These are phyloP conservation scores for Mantamonas sphyraenae DNA, from an alignment of 78 protist species.

Conservation along the genomic window DNA sequence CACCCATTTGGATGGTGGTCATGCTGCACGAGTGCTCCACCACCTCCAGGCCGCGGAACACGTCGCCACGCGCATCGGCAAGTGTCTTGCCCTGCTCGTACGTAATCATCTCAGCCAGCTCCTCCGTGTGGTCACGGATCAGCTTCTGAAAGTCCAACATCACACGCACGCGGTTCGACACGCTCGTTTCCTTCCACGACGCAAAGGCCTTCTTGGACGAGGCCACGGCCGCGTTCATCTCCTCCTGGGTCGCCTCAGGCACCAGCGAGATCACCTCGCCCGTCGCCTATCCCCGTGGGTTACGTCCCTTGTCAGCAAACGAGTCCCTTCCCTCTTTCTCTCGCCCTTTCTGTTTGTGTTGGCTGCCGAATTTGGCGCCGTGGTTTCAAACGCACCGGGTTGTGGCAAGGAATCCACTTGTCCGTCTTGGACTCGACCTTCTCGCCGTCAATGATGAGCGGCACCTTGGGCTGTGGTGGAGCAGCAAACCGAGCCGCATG, in stretches of 20 bases:
- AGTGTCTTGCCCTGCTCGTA: conserved; percentile 94
- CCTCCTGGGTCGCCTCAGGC: conserved; percentile 70
- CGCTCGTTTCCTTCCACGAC: conserved; percentile 74
- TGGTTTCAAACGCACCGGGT: conserved; percentile 55
- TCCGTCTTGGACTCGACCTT: conserved; percentile 56
- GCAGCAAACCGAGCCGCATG: too few species aligned
- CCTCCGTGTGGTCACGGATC: conserved; percentile 62
- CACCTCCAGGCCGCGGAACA: conserved; percentile 80
- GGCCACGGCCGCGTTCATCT: conserved; percentile 78
- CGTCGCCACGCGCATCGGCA: conserved; percentile 87
- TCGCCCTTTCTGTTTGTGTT: neutral
- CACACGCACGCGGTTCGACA: conserved; percentile 64
- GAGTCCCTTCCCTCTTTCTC: neutral
- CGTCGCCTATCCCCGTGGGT: conserved; percentile 67
- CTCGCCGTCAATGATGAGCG: conserved; percentile 79
- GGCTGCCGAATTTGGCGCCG: neutral
- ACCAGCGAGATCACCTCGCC: conserved; percentile 55
- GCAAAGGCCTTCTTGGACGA: conserved; percentile 62
- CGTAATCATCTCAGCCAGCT: conserved; percentile 66
- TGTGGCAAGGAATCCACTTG: conserved; percentile 68
- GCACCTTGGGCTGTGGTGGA: conserved; percentile 13
- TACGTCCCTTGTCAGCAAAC: neutral
- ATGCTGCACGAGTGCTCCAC: conserved; percentile 85
- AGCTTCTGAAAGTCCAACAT: conserved; percentile 69
- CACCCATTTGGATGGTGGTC: conserved; percentile 75